These are phyloP conservation scores for Niveomyces coronatus DNA, from an alignment of 2,329 filamentous ascomycete species.

Conservation along the genomic window DNA sequence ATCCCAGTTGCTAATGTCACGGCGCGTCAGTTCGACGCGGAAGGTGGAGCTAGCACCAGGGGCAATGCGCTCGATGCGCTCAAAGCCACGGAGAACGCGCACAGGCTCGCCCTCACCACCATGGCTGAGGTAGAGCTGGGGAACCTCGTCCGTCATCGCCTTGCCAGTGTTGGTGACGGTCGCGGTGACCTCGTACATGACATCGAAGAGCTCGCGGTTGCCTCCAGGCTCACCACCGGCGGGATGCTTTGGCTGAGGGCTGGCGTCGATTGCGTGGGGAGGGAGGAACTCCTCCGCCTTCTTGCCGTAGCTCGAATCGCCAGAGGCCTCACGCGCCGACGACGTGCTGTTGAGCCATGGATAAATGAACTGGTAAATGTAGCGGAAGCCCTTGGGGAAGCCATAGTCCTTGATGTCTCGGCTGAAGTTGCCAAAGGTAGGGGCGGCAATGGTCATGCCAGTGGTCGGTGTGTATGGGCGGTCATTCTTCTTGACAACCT, in stretches of 20 bases:
- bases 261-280: constrained; percentile 41
- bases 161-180: constrained; percentile 63
- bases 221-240: constrained; percentile 49
- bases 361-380: constrained; percentile 52
- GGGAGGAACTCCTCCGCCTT: constrained; percentile 51
- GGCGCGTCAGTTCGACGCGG: constrained; percentile 57
- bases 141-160: constrained; percentile 56
- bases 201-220: constrained; percentile 56
- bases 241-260: constrained; percentile 43
- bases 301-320: constrained; percentile 49
- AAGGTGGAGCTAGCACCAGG: constrained; percentile 61
- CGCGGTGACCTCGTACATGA: constrained; percentile 56
- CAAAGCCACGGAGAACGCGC: constrained; percentile 66
- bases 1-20: constrained; percentile 87
- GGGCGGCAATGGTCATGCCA: constrained; percentile 53
- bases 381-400: constrained; percentile 50
- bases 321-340: constrained; percentile 42
- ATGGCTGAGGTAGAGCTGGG: constrained; percentile 70
- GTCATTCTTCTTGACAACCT: constrained; percentile 40
- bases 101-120: constrained; percentile 65
- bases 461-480: constrained; percentile 46
- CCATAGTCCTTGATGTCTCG: constrained; percentile 54
- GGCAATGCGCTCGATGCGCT: constrained; percentile 57
- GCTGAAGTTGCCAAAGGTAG: constrained; percentile 53
- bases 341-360: constrained; percentile 60